Base-by-base conservation (phyloP, 805 yeast genomes). In the Zygosaccharomyces gambellarensis region DNA sequence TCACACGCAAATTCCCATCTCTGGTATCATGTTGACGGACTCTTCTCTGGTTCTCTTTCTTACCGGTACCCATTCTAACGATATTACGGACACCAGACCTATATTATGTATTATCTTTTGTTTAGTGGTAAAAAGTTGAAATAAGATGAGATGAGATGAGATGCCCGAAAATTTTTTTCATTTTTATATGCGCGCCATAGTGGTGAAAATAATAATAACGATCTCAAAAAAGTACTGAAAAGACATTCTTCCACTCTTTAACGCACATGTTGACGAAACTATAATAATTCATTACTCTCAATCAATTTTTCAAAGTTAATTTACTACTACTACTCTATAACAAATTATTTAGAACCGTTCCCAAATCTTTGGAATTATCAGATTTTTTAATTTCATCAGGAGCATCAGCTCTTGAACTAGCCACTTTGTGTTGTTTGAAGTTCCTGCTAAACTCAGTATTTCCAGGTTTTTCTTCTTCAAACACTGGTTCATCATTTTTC, bases 1-100 rank as follows among this genome's bases (percentile, higher is more conserved):
- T 92, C 46, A 88, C 95, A 54, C 95, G 83, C 50, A 94, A 78
- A 62, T 92, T 92, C 27, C 97, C 97, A 69, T 87, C 96, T 62
- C 88, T 79, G 58, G 81, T 75, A 60, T 84, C 87, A 47, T 85
- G 85, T 66, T 90, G 87, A 64, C 96, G 85, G 50, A 77, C 76
- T 65, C 97, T 81, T 74, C 99, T 84, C 62, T 77, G 78, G 68
- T 86, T 87, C 70, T 92, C 99, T 63, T 90, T 94, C 76, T 92
- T 92, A 49, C 81, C 90, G 27, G 90, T 85, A 65, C 97, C 98
- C 99, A 92, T 92, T 49, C 11, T 38, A 14, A n/a, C 19, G 11
- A 12, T 11, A 22, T 9, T 23, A 19, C 14, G 44, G 31, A 41
- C n/a, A 41, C 23, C 10, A 31, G 41, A 14, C 7, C 12, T 14